Evolutionary conservation across 73 alveolate genomes (phyloP), one percentile per base, ranked within the genome.

Genomic region (Vitrella brassicaformis): DNA sequence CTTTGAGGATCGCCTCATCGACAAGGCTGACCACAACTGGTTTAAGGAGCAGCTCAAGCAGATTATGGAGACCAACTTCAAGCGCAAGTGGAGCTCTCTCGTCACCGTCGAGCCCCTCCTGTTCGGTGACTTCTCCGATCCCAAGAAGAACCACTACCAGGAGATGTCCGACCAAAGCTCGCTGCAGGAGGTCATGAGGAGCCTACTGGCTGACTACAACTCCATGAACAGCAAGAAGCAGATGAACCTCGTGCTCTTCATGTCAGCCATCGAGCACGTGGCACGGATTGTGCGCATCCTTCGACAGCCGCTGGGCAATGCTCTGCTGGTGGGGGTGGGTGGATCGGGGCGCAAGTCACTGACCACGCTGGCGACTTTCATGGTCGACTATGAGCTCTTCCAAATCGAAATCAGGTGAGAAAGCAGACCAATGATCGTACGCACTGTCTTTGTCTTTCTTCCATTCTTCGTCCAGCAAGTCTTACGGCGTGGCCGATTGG

Each of bases 301-400:
- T 26, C 93, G 92, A 27, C 89, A 89, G 71, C 99, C 99, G 47
- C 89, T 91, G 45, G 98, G 98, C 71, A 95, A 95, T 79, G 98
- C 99, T 25, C 90, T 97, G 70, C 90, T 97, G 47, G 97, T 97
- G 45, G 99, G 99, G 46, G 99, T 97, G 29, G 99, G 99, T 68
- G 99, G 99, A 79, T 93, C 99, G 32, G 99, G 99, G 76, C 91
- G 99, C 78, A 97, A 96, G 87, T 87, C 97, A 28, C 87, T 96
- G 66, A 96, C 99, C 47, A 86, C 91, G 31, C 87, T 97, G 74
- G 97, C 99, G 19, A 93, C 99, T 22, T 95, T 80, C 83, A 95
- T 97, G 28, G 97, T 98, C 31, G 85, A 80, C 30, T 88, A 81
- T 68, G 96, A 94, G 68, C 80, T 86, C 18, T 83, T 81, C 74